phyloP scores from a whole-genome alignment of 106 monocot species.

The Ottelia alismoides region DNA sequence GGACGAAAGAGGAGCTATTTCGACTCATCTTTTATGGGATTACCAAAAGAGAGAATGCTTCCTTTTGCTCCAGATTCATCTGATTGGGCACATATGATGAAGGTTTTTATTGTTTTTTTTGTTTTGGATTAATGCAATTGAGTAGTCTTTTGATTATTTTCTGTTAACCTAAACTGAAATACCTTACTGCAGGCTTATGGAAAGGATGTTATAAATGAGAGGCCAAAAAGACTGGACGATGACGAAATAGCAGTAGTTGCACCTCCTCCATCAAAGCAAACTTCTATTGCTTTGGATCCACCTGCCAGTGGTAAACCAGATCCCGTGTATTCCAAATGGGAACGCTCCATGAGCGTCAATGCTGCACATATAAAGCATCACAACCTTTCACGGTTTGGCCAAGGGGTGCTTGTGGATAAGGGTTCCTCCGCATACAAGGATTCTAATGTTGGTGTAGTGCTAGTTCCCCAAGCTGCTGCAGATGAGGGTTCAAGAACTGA shows the following conservation, averaged over 20 bases:
- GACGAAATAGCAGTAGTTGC: constrained; percentile 12
- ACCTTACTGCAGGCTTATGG: constrained; percentile 33
- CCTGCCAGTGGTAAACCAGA: constrained; percentile 19
- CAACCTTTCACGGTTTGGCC: constrained; percentile 22
- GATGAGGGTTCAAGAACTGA: constrained; percentile 72
- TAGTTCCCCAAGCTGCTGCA: constrained; percentile 41
- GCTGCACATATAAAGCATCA: constrained; percentile 19
- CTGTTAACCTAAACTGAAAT: no score
- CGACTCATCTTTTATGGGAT: constrained; percentile 28
- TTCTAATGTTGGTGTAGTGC: constrained; percentile 9
- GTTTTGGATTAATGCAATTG: no score
- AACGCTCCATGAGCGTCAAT: constrained; percentile 8
- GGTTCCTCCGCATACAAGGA: constrained; percentile 25
- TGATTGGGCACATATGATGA: constrained; percentile 18
- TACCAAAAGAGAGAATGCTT: constrained; percentile 20
- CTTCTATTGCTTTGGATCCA: constrained; percentile 21
- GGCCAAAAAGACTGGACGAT: constrained; percentile 19
- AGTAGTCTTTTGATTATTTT: not conserved
- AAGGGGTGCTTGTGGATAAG: constrained; percentile 13
- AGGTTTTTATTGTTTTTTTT: constrained; percentile 14
- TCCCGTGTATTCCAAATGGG: constrained; percentile 21
- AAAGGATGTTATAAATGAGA: constrained; percentile 22
- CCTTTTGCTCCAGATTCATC: constrained; percentile 19
- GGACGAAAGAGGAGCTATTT: constrained; percentile 48
- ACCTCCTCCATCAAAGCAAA: constrained; percentile 18